Evolutionary conservation across 1,284 basidiomycete species (phyloP).

Genomic region (Pseudozyma thailandica): DNA sequence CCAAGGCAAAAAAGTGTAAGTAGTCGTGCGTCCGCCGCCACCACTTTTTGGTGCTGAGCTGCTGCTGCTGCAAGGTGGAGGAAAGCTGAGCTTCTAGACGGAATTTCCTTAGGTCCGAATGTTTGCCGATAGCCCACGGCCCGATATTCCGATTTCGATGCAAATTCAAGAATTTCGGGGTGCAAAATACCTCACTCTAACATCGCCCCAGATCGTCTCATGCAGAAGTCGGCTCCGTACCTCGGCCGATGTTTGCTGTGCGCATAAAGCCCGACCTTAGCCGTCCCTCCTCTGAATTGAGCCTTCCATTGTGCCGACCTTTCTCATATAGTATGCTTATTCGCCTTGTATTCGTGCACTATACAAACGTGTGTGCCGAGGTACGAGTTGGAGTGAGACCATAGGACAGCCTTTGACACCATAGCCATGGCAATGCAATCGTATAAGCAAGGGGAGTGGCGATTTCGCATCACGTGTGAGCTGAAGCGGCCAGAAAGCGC

Average conservation of each 20-base stretch:
- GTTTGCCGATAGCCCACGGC: constrained; percentile 5
- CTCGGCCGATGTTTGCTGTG: constrained; percentile 3
- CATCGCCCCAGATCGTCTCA: too few relatives aligned
- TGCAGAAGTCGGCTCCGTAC: not conserved
- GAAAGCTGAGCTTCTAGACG: constrained; percentile 2
- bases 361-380: too few relatives aligned
- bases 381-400: too few relatives aligned
- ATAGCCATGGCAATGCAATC: too few relatives aligned
- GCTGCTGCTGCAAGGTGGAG: constrained; percentile 22
- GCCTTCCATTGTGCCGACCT: too few relatives aligned
- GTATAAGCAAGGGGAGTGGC: too few relatives aligned
- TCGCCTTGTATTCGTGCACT: too few relatives aligned
- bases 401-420: too few relatives aligned
- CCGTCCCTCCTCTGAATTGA: too few relatives aligned
- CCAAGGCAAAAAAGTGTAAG: not conserved
- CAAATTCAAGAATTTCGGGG: constrained; percentile 4
- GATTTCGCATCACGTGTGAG: not conserved
- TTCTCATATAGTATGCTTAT: too few relatives aligned
- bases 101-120: constrained; percentile 11
- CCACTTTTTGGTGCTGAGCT: not conserved
- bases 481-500: not conserved
- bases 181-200: too few relatives aligned
- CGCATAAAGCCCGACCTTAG: not conserved
- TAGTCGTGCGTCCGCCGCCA: constrained; percentile 14
- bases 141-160: not conserved